A percentile compares a stretch with the other conserved stretches of the same genome.
These are phyloP conservation scores for Trichophyton verrucosum DNA, from an alignment of 2,329 filamentous ascomycete species.

Conservation along the genomic window DNA sequence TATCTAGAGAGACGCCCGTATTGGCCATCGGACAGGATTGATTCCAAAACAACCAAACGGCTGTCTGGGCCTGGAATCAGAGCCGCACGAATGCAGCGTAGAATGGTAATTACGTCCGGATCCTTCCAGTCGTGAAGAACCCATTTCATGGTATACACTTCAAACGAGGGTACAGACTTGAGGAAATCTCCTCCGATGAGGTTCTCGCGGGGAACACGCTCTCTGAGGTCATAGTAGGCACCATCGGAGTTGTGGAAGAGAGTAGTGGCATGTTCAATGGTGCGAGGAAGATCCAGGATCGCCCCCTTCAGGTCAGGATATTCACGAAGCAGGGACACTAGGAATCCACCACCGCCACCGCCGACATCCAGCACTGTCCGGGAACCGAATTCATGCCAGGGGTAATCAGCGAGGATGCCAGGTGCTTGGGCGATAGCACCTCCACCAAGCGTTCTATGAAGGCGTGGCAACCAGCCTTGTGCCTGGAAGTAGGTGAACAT, in stretches of 20 bases:
- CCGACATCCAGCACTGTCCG: slow-evolving; percentile 29
- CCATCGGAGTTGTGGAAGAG: slow-evolving; percentile 21
- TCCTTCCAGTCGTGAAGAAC: background rate
- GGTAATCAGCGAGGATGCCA: background rate
- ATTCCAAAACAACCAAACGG: background rate
- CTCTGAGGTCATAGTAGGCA: slow-evolving; percentile 23
- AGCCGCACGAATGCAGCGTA: background rate
- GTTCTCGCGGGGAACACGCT: slow-evolving; percentile 18
- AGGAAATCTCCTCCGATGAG: slow-evolving; percentile 32
- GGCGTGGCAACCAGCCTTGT: slow-evolving; percentile 5
- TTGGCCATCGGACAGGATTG: background rate
- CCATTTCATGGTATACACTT: slow-evolving; percentile 31
- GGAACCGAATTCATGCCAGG: slow-evolving; percentile 21
- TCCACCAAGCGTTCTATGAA: background rate
- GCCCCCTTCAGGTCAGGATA: slow-evolving; percentile 22
- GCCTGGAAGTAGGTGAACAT: slow-evolving; percentile 35
- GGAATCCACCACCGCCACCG: slow-evolving; percentile 30
- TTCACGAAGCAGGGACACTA: slow-evolving; percentile 25
- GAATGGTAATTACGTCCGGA: background rate
- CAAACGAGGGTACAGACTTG: slow-evolving; percentile 20
- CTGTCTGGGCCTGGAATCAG: background rate
- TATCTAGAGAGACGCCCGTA: background rate
- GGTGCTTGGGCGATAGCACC: background rate
- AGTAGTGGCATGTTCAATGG: slow-evolving; percentile 22
- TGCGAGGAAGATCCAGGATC: slow-evolving; percentile 25